These are phyloP conservation scores for Exophiala xenobiotica DNA, from an alignment of 2,329 filamentous ascomycete species.

Conservation along the genomic window DNA sequence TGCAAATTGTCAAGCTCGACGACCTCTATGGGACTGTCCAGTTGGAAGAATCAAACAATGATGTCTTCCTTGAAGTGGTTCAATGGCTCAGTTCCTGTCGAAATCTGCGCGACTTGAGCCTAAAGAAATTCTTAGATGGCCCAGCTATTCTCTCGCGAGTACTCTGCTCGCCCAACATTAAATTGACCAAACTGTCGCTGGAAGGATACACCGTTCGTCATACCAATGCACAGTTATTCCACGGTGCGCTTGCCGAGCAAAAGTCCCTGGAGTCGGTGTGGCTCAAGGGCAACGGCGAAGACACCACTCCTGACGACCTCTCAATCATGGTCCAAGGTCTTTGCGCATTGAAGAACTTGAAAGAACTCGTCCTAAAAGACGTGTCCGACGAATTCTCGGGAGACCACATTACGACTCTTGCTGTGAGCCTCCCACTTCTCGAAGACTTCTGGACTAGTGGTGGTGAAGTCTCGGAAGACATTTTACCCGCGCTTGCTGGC, in stretches of 20 bases:
- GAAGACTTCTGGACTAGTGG: constrained; percentile 38
- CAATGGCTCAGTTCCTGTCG: constrained; percentile 58
- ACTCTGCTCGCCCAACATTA: constrained; percentile 32
- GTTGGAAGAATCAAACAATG: constrained; percentile 53
- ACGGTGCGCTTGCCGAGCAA: constrained; percentile 34
- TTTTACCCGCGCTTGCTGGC: constrained; percentile 34
- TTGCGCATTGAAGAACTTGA: constrained; percentile 33
- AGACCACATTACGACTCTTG: constrained; percentile 34
- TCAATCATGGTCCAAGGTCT: constrained; percentile 35
- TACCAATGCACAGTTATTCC: constrained; percentile 30
- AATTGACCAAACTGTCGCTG: constrained; percentile 34
- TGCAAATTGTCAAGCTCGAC: constrained; percentile 52
- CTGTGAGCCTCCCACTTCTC: constrained; percentile 33
- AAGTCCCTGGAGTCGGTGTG: constrained; percentile 33
- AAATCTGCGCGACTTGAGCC: constrained; percentile 50
- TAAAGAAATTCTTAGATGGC: constrained; percentile 54
- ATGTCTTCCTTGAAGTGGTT: constrained; percentile 52
- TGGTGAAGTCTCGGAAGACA: constrained; percentile 32
- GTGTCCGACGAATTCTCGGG: constrained; percentile 37
- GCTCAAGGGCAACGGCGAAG: constrained; percentile 35
- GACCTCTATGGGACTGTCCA: constrained; percentile 46
- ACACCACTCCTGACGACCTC: constrained; percentile 30
- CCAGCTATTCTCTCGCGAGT: constrained; percentile 38
- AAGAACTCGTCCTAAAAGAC: constrained; percentile 37
- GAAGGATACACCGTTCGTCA: constrained; percentile 32